Conservation (phyloP, 768 basidiomycete genomes). For the Russula griseocarnosa region DNA sequence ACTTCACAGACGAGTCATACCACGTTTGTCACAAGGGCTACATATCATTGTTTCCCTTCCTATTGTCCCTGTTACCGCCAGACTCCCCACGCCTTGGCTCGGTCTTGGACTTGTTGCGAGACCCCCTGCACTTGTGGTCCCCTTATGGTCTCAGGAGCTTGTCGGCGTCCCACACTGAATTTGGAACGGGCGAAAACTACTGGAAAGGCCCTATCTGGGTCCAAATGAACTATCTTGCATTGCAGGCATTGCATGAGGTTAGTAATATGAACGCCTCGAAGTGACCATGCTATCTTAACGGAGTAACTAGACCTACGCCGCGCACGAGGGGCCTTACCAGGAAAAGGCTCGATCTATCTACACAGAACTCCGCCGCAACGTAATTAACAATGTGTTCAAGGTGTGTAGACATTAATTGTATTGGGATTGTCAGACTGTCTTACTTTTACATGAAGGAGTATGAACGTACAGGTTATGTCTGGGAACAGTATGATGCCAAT, state of each 20-base stretch:
- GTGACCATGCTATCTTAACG: not conserved
- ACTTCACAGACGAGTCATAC: constrained; percentile 73
- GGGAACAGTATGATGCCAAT: constrained; percentile 91
- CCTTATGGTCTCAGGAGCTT: constrained; percentile 84
- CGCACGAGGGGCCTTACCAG: constrained; percentile 77
- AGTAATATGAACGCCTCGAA: constrained; percentile 16
- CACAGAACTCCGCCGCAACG: constrained; percentile 68
- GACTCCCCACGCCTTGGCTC: constrained; percentile 74
- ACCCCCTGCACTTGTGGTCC: constrained; percentile 89
- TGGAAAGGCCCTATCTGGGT: constrained; percentile 98
- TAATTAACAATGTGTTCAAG: constrained; percentile 80
- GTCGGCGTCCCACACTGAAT: constrained; percentile 83
- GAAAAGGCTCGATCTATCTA: constrained; percentile 75
- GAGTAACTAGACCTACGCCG: constrained; percentile 64
- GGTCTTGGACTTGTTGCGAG: constrained; percentile 74
- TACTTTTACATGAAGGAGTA: constrained; percentile 59
- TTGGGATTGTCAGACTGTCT: not conserved
- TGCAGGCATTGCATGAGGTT: constrained; percentile 76
- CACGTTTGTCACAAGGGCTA: constrained; percentile 92
- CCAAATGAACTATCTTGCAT: constrained; percentile 92
- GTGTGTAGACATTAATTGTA: constrained; percentile 34
- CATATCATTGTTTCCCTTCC: constrained; percentile 89
- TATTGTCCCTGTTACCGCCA: constrained; percentile 73
- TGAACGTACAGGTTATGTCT: constrained; percentile 87
- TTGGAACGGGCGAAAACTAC: constrained; percentile 92